A percentile compares a stretch with the other conserved stretches of the same genome.
phyloP scores from a whole-genome alignment of 2,329 filamentous ascomycete genomes.

The Beauveria scarabaeidicola region DNA sequence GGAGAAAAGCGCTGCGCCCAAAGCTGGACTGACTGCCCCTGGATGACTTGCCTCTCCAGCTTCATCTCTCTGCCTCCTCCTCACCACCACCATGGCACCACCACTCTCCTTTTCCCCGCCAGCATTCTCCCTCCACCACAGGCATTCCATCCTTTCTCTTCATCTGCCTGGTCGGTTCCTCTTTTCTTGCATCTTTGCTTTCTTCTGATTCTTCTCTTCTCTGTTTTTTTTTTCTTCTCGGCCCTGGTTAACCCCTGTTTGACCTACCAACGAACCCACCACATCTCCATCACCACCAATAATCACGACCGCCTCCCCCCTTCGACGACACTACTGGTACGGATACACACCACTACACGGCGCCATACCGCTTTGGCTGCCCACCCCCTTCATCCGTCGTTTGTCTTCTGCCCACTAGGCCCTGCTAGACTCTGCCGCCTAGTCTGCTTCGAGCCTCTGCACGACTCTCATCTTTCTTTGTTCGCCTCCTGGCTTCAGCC shows the following conservation, averaged over 20 bases:
- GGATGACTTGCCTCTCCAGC: background rate
- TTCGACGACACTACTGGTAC: slow-evolving; percentile 1
- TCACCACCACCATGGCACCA: background rate
- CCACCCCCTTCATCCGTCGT: slow-evolving; percentile 1
- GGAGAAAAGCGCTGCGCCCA: background rate
- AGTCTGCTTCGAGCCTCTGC: slow-evolving; percentile 9
- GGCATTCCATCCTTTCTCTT: slow-evolving; percentile 3
- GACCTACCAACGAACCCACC: background rate
- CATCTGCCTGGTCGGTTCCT: background rate
- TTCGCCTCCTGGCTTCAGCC: slow-evolving; percentile 6
- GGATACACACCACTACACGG: slow-evolving; percentile 2
- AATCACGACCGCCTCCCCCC: background rate
- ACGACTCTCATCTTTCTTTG: slow-evolving; percentile 4
- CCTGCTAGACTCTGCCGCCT: slow-evolving; percentile 4
- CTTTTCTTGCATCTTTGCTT: background rate
- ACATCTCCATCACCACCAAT: slow-evolving; percentile 7
- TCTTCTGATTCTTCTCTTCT: background rate
- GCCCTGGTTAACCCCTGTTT: slow-evolving; percentile 5
- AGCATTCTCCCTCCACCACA: background rate
- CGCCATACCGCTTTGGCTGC: slow-evolving; percentile 1
- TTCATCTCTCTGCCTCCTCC: slow-evolving; percentile 1
- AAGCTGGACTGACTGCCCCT: background rate
- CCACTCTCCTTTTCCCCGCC: background rate
- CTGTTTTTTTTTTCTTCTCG: background rate
- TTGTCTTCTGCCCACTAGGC: background rate